A percentile compares a stretch with the other conserved stretches of the same genome.
phyloP scores from a whole-genome alignment of 192 early-diverging fungal genomes.

The Entomortierella chlamydospora region DNA sequence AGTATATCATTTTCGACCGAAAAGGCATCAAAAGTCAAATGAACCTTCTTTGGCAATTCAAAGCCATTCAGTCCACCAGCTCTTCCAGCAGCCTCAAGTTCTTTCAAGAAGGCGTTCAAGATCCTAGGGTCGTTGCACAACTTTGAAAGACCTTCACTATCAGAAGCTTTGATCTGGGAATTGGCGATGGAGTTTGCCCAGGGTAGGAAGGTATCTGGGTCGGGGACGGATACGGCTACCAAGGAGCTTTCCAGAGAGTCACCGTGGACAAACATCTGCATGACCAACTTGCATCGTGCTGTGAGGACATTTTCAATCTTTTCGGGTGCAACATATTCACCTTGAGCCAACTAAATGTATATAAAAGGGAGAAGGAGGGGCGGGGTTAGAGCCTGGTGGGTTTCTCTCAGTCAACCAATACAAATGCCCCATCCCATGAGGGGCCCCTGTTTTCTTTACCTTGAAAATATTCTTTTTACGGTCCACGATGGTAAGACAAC shows the following conservation, averaged over 20 bases:
- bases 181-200: slow-evolving; percentile 48
- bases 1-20: slow-evolving; percentile 80
- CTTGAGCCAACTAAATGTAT: slow-evolving; percentile 59
- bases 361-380: not conserved
- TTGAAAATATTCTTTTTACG: slow-evolving; percentile 87
- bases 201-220: slow-evolving; percentile 57
- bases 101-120: slow-evolving; percentile 59
- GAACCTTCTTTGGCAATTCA: slow-evolving; percentile 77
- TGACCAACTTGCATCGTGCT: slow-evolving; percentile 34
- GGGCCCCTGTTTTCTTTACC: slow-evolving; percentile 19
- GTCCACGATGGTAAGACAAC: slow-evolving; percentile 80
- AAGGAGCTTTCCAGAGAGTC: slow-evolving; percentile 57
- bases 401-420: too few relatives aligned
- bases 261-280: slow-evolving; percentile 67
- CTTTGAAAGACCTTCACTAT: slow-evolving; percentile 39
- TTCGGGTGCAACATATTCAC: slow-evolving; percentile 93
- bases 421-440: too few relatives aligned
- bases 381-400: too few relatives aligned
- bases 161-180: slow-evolving; percentile 15
- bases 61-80: slow-evolving; percentile 62
- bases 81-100: slow-evolving; percentile 68
- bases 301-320: slow-evolving; percentile 57
- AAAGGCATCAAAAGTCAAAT: slow-evolving; percentile 76
- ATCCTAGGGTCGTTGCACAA: slow-evolving; percentile 61
- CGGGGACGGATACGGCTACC: slow-evolving; percentile 66